Percentiles rank a stretch among this genome's conserved stretches.
These are phyloP conservation scores for Davidsoniella virescens DNA, from an alignment of 2,329 filamentous ascomycete genomes.

Conservation along the genomic window DNA sequence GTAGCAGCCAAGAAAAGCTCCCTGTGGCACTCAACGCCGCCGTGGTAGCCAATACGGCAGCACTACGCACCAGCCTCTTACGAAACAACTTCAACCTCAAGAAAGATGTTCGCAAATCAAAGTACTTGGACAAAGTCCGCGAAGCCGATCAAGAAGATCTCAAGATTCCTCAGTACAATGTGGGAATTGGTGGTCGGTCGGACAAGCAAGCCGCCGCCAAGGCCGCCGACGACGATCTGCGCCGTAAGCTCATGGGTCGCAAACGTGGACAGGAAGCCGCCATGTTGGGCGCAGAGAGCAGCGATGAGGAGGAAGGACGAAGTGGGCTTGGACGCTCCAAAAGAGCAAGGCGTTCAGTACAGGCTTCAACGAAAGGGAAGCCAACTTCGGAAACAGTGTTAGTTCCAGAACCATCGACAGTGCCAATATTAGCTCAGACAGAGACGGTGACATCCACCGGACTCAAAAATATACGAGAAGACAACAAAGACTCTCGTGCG, in stretches of 20 bases:
- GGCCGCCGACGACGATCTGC: constrained; percentile 9
- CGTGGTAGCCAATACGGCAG: constrained; percentile 3
- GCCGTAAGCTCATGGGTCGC: constrained; percentile 11
- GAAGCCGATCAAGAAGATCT: constrained; percentile 9
- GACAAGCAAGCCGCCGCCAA: neutral
- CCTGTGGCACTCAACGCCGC: neutral
- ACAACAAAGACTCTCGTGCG: neutral
- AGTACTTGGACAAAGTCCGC: constrained; percentile 4
- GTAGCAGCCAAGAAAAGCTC: neutral
- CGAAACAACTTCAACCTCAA: constrained; percentile 1
- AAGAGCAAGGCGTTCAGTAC: neutral
- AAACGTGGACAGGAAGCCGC: neutral
- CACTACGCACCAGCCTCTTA: neutral
- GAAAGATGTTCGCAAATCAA: constrained; percentile 2
- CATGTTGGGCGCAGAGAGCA: constrained; percentile 6
- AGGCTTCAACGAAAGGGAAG: neutral
- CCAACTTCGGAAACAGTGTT: too few species aligned
- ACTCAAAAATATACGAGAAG: neutral
- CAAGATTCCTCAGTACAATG: constrained; percentile 8
- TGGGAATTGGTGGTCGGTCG: constrained; percentile 8
- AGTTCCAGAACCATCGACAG: too few species aligned
- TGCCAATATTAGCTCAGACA: neutral
- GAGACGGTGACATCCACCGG: neutral
- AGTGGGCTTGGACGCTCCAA: constrained; percentile 9
- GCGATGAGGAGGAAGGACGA: constrained; percentile 11